Conservation (phyloP, 2,329 filamentous ascomycete species). For the Fusarium armeniacum region DNA sequence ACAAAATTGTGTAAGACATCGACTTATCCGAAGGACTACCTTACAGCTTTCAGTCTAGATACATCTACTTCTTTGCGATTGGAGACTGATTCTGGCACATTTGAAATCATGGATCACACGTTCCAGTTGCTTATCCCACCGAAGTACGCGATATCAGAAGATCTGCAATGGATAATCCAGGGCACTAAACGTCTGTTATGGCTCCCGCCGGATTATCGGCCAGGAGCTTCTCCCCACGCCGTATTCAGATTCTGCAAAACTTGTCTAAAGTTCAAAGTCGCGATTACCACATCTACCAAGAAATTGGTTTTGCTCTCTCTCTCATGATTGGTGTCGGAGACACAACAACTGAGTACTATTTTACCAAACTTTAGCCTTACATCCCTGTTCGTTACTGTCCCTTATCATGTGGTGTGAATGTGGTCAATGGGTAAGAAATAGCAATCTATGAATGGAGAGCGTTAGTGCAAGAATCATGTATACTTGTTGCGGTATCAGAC, state of each 20-base stretch:
- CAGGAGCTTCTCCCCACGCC: accelerated
- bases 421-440: too few relatives aligned
- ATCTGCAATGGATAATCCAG: background rate
- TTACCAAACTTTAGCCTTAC: too few relatives aligned
- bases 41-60: background rate
- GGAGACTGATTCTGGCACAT: background rate
- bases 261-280: background rate
- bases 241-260: background rate
- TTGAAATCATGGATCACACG: background rate
- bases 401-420: too few relatives aligned
- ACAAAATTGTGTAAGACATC: background rate
- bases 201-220: background rate
- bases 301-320: background rate
- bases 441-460: too few relatives aligned
- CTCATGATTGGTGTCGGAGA: too few relatives aligned
- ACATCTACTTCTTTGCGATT: background rate
- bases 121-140: background rate
- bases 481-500: too few relatives aligned
- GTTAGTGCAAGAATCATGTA: too few relatives aligned
- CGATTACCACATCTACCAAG: background rate
- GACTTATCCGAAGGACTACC: accelerated
- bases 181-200: background rate
- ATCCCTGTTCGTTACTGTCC: too few relatives aligned
- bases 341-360: too few relatives aligned
- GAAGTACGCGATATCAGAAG: background rate